Base-by-base conservation (phyloP, 1,139 yeast species). In the Keqinozyma sinolaborantium region DNA sequence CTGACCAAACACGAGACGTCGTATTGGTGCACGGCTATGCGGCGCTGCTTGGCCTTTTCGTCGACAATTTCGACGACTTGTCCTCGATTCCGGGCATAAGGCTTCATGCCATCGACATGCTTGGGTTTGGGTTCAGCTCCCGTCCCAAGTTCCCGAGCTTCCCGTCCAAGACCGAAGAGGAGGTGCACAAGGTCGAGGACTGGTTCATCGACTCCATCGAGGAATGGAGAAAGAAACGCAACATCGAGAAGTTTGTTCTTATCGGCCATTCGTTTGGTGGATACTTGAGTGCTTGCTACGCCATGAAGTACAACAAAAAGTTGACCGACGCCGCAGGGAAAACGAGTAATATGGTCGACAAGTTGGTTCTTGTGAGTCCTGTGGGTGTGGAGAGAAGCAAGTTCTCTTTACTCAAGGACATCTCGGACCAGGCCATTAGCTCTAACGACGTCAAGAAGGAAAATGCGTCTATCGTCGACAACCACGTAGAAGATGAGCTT, bases 211-310 rank as follows among this genome's bases (percentile, higher is more conserved):
- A 86, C 44, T 67, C 90, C 1, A 54, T 92, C n/a, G 97, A 92
- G 51, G 66, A 64, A 40, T 92, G 98, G 98, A 70, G 97, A 41
- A 51, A 53, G 25, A 64, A 61, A 19, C 69, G 83, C 27, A 64
- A 69, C 0, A 57, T 84, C 25, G 63, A 70, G 4, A 73, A 73
- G 40, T 80, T 92, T 47, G 78, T 84, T 18, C 56, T 92, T 15
- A 71, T 92, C 38, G 97, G 95, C 1, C 98, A 92, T 57, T 88
- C 97, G 0, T 77, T 88, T 48, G 98, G 98, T 13, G 97, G 96
- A 0, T 88, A 88, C 48, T 59, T 92, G 36, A 80, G 94, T 15
- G 73, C 83, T 39, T 79, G 85, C 8, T 92, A 92, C 54, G 80
- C 92, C 5, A 47, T 80, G 46, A 80, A 79, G 44, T 82, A 86